These are phyloP conservation scores for Ophiocordyceps camponoti-leonardi DNA, from an alignment of 2,329 filamentous ascomycete genomes.

Conservation along the genomic window DNA sequence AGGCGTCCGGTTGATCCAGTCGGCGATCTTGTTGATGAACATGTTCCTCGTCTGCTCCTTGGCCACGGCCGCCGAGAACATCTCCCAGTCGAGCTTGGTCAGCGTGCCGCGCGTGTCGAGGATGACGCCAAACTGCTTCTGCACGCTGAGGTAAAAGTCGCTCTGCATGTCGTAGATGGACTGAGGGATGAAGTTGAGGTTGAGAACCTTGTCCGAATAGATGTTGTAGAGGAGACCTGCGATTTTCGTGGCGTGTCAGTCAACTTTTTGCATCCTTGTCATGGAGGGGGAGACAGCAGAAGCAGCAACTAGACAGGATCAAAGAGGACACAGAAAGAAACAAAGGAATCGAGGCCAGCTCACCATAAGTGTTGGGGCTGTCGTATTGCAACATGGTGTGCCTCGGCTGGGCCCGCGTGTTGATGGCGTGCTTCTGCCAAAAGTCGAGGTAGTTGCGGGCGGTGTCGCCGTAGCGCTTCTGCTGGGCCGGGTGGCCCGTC, in stretches of 20 bases:
- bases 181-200: slow-evolving; percentile 59
- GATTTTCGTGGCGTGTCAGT: neutral
- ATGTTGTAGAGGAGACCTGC: slow-evolving; percentile 52
- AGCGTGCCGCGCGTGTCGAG: slow-evolving; percentile 69
- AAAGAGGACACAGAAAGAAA: neutral
- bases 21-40: slow-evolving; percentile 52
- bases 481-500: slow-evolving; percentile 39
- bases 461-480: slow-evolving; percentile 40
- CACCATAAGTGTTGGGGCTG: slow-evolving; percentile 32
- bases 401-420: slow-evolving; percentile 37
- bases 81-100: slow-evolving; percentile 78
- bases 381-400: slow-evolving; percentile 70
- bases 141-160: slow-evolving; percentile 55
- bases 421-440: slow-evolving; percentile 57
- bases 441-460: slow-evolving; percentile 52
- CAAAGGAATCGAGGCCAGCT: neutral
- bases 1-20: slow-evolving; percentile 58
- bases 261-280: too few relatives aligned
- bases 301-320: too few relatives aligned
- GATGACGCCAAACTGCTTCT: slow-evolving; percentile 62
- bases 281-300: too few relatives aligned
- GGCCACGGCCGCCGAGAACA: slow-evolving; percentile 67
- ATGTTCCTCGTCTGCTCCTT: slow-evolving; percentile 38
- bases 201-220: slow-evolving; percentile 62
- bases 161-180: slow-evolving; percentile 64